These are phyloP conservation scores for Zoysia japonica DNA, from an alignment of 176 grass and related monocot species.

Conservation along the genomic window DNA sequence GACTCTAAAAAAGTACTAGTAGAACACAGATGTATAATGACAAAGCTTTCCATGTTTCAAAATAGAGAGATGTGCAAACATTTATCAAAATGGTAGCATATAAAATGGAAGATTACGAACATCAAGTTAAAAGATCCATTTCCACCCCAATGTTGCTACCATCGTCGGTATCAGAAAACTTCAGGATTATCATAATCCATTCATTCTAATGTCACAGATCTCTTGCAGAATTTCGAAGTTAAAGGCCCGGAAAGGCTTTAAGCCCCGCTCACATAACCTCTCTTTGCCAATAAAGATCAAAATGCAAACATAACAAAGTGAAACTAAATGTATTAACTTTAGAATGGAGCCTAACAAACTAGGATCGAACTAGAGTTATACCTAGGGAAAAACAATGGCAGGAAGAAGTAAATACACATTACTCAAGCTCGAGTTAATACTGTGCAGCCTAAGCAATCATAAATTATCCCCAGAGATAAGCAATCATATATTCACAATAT, in stretches of 20 bases:
- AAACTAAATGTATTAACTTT: neutral
- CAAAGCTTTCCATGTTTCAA: neutral
- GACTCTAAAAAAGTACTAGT: neutral
- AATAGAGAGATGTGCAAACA: neutral
- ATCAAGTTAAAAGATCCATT: neutral
- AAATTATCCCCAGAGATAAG: too few relatives aligned
- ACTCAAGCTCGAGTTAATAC: neutral
- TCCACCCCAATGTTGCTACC: neutral
- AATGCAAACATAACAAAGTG: neutral
- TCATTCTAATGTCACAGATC: constrained; percentile 3
- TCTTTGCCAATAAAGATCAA: neutral
- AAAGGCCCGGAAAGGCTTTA: neutral
- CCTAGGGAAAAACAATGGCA: too few relatives aligned
- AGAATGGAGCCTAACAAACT: neutral
- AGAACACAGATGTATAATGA: neutral
- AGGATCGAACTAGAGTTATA: neutral
- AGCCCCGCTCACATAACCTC: neutral
- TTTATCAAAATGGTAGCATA: neutral
- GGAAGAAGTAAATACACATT: neutral
- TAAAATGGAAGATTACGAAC: neutral
- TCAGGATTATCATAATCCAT: neutral
- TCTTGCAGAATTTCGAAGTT: neutral
- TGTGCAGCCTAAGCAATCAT: neutral
- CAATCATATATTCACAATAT: neutral
- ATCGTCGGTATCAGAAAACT: neutral